Conservation (phyloP, 2,329 filamentous ascomycete genomes). For the Ceratocystis albifundus region DNA sequence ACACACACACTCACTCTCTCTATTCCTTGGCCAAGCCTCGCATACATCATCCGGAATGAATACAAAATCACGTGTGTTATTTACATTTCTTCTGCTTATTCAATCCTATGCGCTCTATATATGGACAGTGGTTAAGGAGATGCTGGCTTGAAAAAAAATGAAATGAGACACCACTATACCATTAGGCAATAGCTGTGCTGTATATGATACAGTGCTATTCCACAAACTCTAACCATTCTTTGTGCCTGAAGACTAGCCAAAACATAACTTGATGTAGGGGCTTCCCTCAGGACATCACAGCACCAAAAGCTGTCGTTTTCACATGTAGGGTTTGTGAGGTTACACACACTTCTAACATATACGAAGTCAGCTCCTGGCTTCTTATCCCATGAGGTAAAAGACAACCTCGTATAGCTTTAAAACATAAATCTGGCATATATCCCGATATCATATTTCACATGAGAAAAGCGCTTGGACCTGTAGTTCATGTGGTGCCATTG, state of each 20-base stretch:
- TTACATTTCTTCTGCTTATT: neutral
- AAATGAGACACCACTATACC: too few relatives aligned
- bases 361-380: neutral
- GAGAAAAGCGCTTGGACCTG: neutral
- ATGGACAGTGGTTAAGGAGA: neutral
- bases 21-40: neutral
- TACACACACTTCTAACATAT: neutral
- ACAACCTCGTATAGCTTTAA: neutral
- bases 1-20: neutral
- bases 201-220: neutral
- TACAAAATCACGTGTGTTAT: neutral
- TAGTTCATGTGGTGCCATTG: neutral
- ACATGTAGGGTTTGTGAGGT: neutral
- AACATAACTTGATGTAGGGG: neutral
- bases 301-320: neutral
- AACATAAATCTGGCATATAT: neutral
- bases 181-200: neutral
- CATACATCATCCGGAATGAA: neutral
- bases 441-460: slow-evolving; percentile 3
- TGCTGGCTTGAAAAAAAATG: too few relatives aligned
- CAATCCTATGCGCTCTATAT: neutral
- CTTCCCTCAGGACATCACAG: neutral
- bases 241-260: neutral
- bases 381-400: neutral
- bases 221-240: too few relatives aligned